phyloP scores from a whole-genome alignment of 1,284 basidiomycete genomes.

The Exobasidium rhododendri region DNA sequence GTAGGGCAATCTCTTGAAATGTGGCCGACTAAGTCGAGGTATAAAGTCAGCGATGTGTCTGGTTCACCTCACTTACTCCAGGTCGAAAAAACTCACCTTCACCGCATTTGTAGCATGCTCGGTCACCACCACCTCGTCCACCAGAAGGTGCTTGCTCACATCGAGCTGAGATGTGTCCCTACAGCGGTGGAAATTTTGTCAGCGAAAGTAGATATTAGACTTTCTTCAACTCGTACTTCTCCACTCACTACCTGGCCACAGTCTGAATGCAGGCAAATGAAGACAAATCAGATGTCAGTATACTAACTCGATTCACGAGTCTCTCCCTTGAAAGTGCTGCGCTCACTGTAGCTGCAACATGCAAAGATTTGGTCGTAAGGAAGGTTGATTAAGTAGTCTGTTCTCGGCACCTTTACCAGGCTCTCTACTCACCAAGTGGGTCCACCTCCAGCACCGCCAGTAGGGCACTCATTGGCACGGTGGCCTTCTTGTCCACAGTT shows the following conservation, averaged over 20 bases:
- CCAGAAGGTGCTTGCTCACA: constrained; percentile 41
- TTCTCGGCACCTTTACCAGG: too few relatives aligned
- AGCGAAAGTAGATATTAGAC: not conserved
- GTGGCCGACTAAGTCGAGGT: constrained; percentile 30
- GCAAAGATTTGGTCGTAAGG: not conserved
- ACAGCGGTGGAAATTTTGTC: constrained; percentile 4
- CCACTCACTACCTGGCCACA: constrained; percentile 29
- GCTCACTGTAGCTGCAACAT: constrained; percentile 2
- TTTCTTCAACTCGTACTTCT: too few relatives aligned
- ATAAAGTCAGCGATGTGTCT: not conserved
- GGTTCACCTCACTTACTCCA: constrained; percentile 14
- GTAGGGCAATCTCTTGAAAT: constrained; percentile 48
- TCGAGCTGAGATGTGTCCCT: constrained; percentile 46
- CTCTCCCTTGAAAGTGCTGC: too few relatives aligned
- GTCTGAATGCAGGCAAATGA: constrained; percentile 24
- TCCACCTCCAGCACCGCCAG: not conserved
- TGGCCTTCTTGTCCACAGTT: constrained; percentile 36
- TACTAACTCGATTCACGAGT: too few relatives aligned
- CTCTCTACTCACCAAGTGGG: constrained; percentile 6
- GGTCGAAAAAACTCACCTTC: constrained; percentile 45
- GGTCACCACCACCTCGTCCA: constrained; percentile 25
- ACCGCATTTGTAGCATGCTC: constrained; percentile 51
- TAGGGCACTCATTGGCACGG: constrained; percentile 1
- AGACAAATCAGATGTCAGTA: constrained; percentile 4
- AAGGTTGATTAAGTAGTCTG: too few relatives aligned